Evolutionary conservation across 441 rosid genomes (phyloP), one percentile per base, ranked within the genome.

Genomic region (Lepidium campestre): DNA sequence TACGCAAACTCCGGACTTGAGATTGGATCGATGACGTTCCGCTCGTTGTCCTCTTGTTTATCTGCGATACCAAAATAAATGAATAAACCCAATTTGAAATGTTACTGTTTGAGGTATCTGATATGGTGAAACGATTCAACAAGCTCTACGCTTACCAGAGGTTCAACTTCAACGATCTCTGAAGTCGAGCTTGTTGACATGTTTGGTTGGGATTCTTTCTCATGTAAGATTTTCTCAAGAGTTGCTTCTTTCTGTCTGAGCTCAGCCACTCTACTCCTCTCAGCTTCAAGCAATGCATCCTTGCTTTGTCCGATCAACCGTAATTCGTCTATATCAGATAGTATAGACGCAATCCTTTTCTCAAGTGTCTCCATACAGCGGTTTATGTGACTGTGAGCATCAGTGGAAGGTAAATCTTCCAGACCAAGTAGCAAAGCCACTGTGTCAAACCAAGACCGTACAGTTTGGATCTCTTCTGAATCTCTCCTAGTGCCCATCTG

Each of bases 1-100:
- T 96, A 6, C 96, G 96, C 75, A 89, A 75, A 80, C 97, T 88
- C 59, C 98, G 84, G 69, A 93, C 93, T 82, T 91, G 97, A 75
- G 93, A 85, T 76, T 90, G 75, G 36, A 81, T 74, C 17, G 89
- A 73, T 57, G 89, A 73, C 56, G 87, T 57, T 48, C 84, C 90
- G 46, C 94, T 65, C 42, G 67, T 80, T 2, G 86, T 68, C 91
- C 98, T 64, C 80, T 90, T 95, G 84, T 87, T 88, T 70, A 85
- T 75, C 99, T 95, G 83, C 79, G 13, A 59, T 42, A 82, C 34
- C 34, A 7, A 37, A 12, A 9, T 14, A 8, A 17, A 29, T 29
- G 7, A 29, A 29, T 27, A 54, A 61, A 40, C 14, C 18, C 42
- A 42, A 19, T 18, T 17, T 6, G 2, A 35, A 57, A 36, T 4